Base-by-base conservation (phyloP, 164 flowering plant species). In the Protea cynaroides region DNA sequence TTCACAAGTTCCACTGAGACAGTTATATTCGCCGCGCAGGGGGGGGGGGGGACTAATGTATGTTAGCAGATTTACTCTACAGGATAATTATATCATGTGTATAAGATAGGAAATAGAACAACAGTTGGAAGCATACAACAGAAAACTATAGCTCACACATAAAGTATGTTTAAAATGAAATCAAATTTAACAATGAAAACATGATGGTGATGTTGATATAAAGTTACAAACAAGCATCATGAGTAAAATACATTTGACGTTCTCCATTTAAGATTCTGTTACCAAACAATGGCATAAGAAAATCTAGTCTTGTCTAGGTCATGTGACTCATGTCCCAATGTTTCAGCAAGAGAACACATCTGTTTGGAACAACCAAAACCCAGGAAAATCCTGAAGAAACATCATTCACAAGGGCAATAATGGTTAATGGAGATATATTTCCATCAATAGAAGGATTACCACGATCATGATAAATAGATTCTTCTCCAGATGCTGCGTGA, bases 401-500 rank as follows among this genome's bases (percentile, higher is more conserved):
- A 49, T 18, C 14, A 1, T 37, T 29, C 5, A 29, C 34, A 40
- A 49, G 18, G 52, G 52, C 5, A 49, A 49, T 29, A 49, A 49
- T 12, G 18, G 50, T 10, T 46, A 46, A 46, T 5, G 3, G 14
- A 9, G 17, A 46, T 5, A 14, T 18, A 49, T 49, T 2, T 3
- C 34, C 34, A 4, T 49, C 14, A 49, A 3, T 43, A 47, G 19
- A 58, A 19, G 68, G 25, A 25, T 29, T 68, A 78, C 82, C 83
- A 55, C 13, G 54, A 6, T 66, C 69, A 62, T n/a, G 43, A 62
- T 71, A 80, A 64, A 59, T 9, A 56, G 79, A 55, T 44, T 0
- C 59, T 25, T 81, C 76, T 44, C 75, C 75, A 68, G 76, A 47
- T 19, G 25, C 9, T 24, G 65, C 25, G 12, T 79, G 64, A 53